A percentile compares a stretch with the other conserved stretches of the same genome.
phyloP scores from a whole-genome alignment of 495 filamentous ascomycete genomes.

The Trichoderma asperelloides region DNA sequence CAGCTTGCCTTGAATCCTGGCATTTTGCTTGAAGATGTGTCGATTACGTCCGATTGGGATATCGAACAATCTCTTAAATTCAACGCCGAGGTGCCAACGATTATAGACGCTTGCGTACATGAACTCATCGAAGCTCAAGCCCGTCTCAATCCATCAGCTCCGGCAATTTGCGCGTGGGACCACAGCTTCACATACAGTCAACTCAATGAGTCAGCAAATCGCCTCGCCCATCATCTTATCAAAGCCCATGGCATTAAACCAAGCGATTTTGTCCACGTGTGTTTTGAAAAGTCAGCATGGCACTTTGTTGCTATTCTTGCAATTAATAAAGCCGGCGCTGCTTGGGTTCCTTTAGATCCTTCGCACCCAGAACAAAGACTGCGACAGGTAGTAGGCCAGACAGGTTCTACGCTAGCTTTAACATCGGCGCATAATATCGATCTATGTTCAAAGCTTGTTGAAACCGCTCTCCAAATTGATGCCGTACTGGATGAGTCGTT shows the following conservation, averaged over 20 bases:
- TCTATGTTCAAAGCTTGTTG: background rate
- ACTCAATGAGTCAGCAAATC: slow-evolving; percentile 30
- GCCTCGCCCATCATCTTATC: slow-evolving; percentile 31
- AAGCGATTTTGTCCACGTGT: background rate
- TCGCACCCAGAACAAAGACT: slow-evolving; percentile 41
- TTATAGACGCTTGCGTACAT: background rate
- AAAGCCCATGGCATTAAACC: slow-evolving; percentile 21
- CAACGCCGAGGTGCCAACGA: background rate
- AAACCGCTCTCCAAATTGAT: background rate
- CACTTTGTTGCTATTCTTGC: slow-evolving; percentile 30
- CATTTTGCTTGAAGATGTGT: background rate
- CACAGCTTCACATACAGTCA: slow-evolving; percentile 37
- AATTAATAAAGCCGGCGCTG: slow-evolving; percentile 49
- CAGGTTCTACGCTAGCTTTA: background rate
- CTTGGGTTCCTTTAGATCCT: slow-evolving; percentile 45
- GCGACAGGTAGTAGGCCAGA: slow-evolving; percentile 11
- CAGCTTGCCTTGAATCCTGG: slow-evolving; percentile 5
- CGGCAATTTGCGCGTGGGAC: slow-evolving; percentile 25
- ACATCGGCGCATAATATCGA: background rate
- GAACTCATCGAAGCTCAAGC: slow-evolving; percentile 8
- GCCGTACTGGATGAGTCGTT: background rate
- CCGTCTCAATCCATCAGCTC: slow-evolving; percentile 24
- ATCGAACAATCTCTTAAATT: background rate
- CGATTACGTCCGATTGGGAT: background rate
- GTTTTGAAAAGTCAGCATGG: slow-evolving; percentile 5